Evolutionary conservation across 805 yeast species (phyloP), one percentile per base, ranked within the genome.

Genomic region (Torulaspora quercuum): DNA sequence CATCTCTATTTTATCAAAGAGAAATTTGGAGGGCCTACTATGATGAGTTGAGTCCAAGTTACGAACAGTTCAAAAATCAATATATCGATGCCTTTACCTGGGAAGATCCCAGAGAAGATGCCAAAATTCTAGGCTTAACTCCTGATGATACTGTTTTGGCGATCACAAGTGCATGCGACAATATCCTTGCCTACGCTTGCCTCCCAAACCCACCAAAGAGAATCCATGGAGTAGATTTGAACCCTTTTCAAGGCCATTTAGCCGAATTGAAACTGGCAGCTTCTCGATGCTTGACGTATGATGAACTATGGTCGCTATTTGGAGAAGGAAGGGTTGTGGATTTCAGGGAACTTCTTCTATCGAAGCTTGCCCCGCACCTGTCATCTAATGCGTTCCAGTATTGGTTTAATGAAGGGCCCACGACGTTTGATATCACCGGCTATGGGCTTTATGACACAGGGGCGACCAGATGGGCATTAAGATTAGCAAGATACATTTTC

Each of bases 81-180:
- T 84, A 82, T 59, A 85, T 84, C 42, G 85, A 84, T 55, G 89
- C 94, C 4, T 84, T 84, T 61, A 84, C 94, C 5, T 84, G 95
- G 95, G 95, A 84, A 61, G 95, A 85, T 55, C 94, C 94, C 19
- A 71, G 82, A 39, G 92, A 82, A 63, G 95, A 84, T 64, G 74
- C 76, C 42, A 70, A 70, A 33, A 80, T 84, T 38, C 68, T 84
- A 48, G 72, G 78, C 28, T 67, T 84, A 50, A 65, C 69, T 20
- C 61, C 76, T 9, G 69, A 72, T 19, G 95, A 85, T 53, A 80
- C 86, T 1, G 84, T 84, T 3, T 68, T 84, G 48, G 89, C 90
- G 14, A 84, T 84, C 39, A 84, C 94, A 4, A 82, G 90, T 27
- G 95, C 94, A 4, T 92, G 92, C 46, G 95, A 84, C 63, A 84